Evolutionary conservation across 768 basidiomycete species (phyloP), one percentile per base, ranked within the genome.

Genomic region (Lepiota brunneoincarnata): DNA sequence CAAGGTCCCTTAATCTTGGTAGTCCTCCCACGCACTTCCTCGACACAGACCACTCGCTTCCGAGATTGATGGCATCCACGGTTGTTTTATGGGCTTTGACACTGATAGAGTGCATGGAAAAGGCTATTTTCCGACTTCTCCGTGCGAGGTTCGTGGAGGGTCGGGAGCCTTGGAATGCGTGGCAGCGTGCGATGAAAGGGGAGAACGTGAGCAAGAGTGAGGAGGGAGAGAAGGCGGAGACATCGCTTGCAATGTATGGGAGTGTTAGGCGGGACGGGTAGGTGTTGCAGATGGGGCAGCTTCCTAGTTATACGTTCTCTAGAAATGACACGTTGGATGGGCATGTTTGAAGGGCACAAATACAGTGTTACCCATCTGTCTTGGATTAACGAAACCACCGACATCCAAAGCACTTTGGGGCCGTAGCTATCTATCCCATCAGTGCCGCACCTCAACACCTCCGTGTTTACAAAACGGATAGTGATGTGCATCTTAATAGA

Each of bases 91-190:
- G 57, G n/a, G 51, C 68, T 23, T 63, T 69, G 15, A 7, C 63
- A 2, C 42, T 74, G 3, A 17, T 51, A 3, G 73, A 72, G n/a
- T 41, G 47, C 0, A 5, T 80, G 6, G 79, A 82, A 62, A 62
- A 64, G 51, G 56, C 43, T 54, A 49, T 78, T 1, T 84, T 80
- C 58, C 41, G 54, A 0, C 20, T 65, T 2, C 57, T 65, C 5
- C 59, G 69, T 0, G 85, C 81, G 15, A 67, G 80, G 43, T 73
- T 81, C 38, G 79, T 85, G 0, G 58, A 56, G 11, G 82, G 81
- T 1, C 63, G 72, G 21, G 84, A 85, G 61, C 82, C 83, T 5
- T 85, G 83, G 83, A 62, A 59, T 26, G 62, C 68, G 41, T 79
- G 82, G 84, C 65, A 74, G 26, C 63, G 78, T 24, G 74, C 70